Percentiles rank a stretch among this genome's conserved stretches.
Evolutionary conservation across 2,329 filamentous ascomycete genomes (phyloP).

Genomic region (Dichotomopilus funicola): DNA sequence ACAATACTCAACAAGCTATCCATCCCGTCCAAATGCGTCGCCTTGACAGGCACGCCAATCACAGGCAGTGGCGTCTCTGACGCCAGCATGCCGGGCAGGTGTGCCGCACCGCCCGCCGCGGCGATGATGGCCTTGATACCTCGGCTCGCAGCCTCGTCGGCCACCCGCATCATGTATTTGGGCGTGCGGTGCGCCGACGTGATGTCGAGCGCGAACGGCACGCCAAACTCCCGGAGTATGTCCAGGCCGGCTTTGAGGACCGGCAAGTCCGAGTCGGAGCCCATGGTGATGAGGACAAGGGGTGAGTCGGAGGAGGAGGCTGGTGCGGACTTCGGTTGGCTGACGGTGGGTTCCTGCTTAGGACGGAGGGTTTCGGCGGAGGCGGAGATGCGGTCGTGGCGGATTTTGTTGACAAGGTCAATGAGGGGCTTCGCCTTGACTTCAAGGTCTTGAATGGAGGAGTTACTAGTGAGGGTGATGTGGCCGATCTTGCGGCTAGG

Average conservation of each 20-base stretch:
- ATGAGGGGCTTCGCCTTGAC: conserved; percentile 61
- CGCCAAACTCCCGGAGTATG: conserved; percentile 61
- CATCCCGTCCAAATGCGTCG: conserved; percentile 63
- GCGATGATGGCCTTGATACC: conserved; percentile 71
- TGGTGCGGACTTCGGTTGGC: background rate
- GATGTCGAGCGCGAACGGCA: conserved; percentile 67
- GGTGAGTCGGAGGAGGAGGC: conserved; percentile 33
- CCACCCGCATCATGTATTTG: conserved; percentile 61
- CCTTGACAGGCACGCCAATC: conserved; percentile 72
- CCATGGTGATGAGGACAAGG: conserved; percentile 74
- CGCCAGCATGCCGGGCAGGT: conserved; percentile 68
- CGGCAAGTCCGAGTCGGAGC: conserved; percentile 69
- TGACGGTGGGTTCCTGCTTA: conserved; percentile 18
- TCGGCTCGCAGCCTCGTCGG: conserved; percentile 53
- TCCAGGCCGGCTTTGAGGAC: conserved; percentile 61
- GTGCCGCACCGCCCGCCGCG: conserved; percentile 67
- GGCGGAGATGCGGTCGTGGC: conserved; percentile 45
- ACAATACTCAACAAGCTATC: conserved; percentile 68
- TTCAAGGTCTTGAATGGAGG: conserved; percentile 58
- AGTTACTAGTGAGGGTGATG: conserved; percentile 69
- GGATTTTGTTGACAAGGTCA: conserved; percentile 53
- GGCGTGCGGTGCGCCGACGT: conserved; percentile 76
- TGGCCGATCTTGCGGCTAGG: conserved; percentile 93
- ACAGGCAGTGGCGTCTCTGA: conserved; percentile 66
- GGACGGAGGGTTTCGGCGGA: conserved; percentile 34